Conservation (phyloP, 495 filamentous ascomycete genomes). For the Podospora fimiseda region DNA sequence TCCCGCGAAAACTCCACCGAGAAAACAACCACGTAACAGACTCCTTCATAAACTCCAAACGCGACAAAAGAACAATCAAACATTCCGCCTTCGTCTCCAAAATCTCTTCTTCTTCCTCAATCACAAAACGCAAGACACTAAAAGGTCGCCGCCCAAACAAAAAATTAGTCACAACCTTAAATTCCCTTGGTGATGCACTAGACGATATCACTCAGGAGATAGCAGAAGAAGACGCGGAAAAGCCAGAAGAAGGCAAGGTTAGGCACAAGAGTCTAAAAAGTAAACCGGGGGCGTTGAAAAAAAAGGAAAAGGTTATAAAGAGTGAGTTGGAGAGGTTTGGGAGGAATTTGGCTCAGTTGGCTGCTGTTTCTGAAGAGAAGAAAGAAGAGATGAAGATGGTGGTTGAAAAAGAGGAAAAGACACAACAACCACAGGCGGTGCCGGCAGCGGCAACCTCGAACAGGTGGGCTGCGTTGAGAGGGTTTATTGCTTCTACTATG, state of each 20-base stretch:
- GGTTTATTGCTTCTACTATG: constrained; percentile 66
- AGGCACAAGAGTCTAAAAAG: constrained; percentile 64
- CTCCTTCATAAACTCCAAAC: constrained; percentile 59
- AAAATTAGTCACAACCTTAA: constrained; percentile 70
- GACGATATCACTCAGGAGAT: constrained; percentile 46
- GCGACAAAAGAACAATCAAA: constrained; percentile 70
- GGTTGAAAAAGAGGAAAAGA: not conserved
- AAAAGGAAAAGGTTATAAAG: constrained; percentile 69
- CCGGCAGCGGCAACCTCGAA: constrained; percentile 37
- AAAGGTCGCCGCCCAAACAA: constrained; percentile 63
- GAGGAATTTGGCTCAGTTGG: constrained; percentile 66
- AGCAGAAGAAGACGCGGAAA: constrained; percentile 31
- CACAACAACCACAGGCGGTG: not conserved
- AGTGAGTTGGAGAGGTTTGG: constrained; percentile 76
- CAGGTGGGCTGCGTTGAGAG: constrained; percentile 62
- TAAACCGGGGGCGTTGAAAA: constrained; percentile 73
- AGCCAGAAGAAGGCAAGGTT: constrained; percentile 44
- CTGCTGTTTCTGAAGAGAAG: constrained; percentile 35
- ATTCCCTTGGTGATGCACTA: constrained; percentile 70
- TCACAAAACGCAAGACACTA: constrained; percentile 25
- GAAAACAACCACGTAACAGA: constrained; percentile 32
- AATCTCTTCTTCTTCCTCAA: constrained; percentile 55
- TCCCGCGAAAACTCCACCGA: constrained; percentile 38
- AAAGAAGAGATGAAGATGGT: not conserved
- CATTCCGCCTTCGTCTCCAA: constrained; percentile 67